Percentiles rank a stretch among this genome's conserved stretches.
Evolutionary conservation across 768 basidiomycete genomes (phyloP).

Genomic region (Gymnopilus dilepis): DNA sequence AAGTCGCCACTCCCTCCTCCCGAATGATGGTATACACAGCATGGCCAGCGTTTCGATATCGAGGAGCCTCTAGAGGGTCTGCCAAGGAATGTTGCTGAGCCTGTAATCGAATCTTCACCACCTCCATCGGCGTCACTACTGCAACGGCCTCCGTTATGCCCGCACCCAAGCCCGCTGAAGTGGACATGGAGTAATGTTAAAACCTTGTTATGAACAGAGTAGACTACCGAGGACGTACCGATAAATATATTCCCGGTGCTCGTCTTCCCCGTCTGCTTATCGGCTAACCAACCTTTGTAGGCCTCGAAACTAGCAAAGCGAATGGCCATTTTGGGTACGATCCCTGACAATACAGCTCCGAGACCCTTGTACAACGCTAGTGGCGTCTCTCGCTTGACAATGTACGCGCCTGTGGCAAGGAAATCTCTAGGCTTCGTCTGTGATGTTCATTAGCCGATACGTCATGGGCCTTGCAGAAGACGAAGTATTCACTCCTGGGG

Average conservation of each 20-base stretch:
- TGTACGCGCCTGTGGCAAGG: conserved; percentile 87
- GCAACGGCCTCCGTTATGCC: conserved; percentile 94
- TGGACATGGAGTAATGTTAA: background rate
- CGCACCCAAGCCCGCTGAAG: conserved; percentile 89
- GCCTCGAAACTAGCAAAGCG: conserved; percentile 97
- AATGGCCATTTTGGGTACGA: conserved; percentile 99
- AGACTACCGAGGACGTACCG: conserved; percentile 51
- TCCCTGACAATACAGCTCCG: conserved; percentile 94
- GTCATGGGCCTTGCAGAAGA: background rate
- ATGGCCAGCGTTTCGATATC: conserved; percentile 96
- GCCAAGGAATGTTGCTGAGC: conserved; percentile 97
- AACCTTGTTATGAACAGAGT: background rate
- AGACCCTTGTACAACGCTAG: conserved; percentile 97
- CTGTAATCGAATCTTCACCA: conserved; percentile 97
- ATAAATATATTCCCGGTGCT: conserved; percentile 83
- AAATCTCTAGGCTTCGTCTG: conserved; percentile 94
- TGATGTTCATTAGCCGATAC: background rate
- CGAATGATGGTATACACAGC: conserved; percentile 93
- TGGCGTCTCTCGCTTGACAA: conserved; percentile 89
- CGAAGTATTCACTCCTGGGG: conserved; percentile 75
- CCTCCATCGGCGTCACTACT: conserved; percentile 99
- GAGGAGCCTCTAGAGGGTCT: conserved; percentile 91
- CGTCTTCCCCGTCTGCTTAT: conserved; percentile 80
- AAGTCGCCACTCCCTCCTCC: conserved; percentile 84
- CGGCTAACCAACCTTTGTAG: conserved; percentile 85